These are phyloP conservation scores for Aspergillus hancockii DNA, from an alignment of 495 filamentous ascomycete genomes.

Conservation along the genomic window DNA sequence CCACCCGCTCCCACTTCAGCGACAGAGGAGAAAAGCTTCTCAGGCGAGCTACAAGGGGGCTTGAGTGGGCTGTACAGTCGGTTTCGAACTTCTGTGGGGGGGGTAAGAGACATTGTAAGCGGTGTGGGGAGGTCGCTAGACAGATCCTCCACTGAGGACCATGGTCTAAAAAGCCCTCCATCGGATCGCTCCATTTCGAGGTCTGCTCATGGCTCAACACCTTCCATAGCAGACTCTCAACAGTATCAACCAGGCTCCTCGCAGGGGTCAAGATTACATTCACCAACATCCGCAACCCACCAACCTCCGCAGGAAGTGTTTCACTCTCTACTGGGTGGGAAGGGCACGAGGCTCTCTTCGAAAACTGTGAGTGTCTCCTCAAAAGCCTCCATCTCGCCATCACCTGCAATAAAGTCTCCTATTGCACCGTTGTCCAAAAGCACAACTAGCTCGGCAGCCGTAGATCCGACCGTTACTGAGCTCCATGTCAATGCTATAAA, in stretches of 20 bases:
- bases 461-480: constrained; percentile 51
- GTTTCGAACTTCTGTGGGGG: constrained; percentile 75
- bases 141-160: constrained; percentile 27
- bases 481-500: constrained; percentile 58
- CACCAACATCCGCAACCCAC: constrained; percentile 37
- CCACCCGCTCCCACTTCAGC: constrained; percentile 50
- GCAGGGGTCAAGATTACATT: constrained; percentile 43
- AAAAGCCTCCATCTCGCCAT: constrained; percentile 52
- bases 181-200: constrained; percentile 33
- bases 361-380: constrained; percentile 54
- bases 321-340: constrained; percentile 38
- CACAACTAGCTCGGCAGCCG: constrained; percentile 36
- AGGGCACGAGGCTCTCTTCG: constrained; percentile 56
- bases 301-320: constrained; percentile 35
- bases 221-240: constrained; percentile 25
- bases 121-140: constrained; percentile 42
- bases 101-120: constrained; percentile 59
- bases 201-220: constrained; percentile 26
- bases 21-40: constrained; percentile 65
- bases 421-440: constrained; percentile 49
- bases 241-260: constrained; percentile 33
- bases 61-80: constrained; percentile 84
- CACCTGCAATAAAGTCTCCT: constrained; percentile 37
- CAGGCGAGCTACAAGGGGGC: constrained; percentile 76
- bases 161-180: constrained; percentile 26